Base-by-base conservation (phyloP, 2,329 filamentous ascomycete species). In the Penicillium italicum region DNA sequence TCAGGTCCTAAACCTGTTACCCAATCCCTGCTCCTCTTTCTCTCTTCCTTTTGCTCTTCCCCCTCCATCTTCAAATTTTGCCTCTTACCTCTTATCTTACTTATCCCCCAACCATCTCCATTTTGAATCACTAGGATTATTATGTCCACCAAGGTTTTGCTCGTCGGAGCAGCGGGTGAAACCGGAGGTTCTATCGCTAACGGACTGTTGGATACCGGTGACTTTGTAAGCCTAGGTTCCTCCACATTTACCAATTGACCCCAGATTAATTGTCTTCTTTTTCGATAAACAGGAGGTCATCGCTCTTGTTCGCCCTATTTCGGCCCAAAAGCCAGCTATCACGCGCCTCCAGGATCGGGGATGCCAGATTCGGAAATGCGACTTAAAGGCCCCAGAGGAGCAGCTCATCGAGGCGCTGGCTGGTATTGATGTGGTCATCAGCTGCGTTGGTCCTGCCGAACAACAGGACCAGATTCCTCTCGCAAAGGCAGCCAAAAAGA, bases 401-500 rank as follows among this genome's bases (percentile, higher is more conserved):
- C 66, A 74, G 1, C 69, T 83, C 5, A 73, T 75, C 5, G 62
- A 73, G 49, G 65, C 74, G 1, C 69, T 84, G 28, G 51, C 50
- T 1, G 77, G 72, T 4, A 71, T 76, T 12, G 77, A 82, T 50
- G 70, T 79, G 18, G 71, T 82, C 33, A 76, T 82, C 56, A 75
- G 73, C 33, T 70, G 70, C 51, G 73, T 82, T 22, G 62, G 67
- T 22, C 68, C 69, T 3, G 62, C 61, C 4, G 66, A 67, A 33
- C 67, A 75, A 33, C 63, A 72, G 28, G 72, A 75, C 11, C 77
- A 84, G 57, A 75, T 79, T 10, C 71, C 72, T 1, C 71, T 83
- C 2, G 74, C 75, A 31, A 75, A 74, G 33, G 81, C 80, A 2
- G 76, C 78, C 1, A 79, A 81, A 59, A 70, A 71, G 44, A 78